These are phyloP conservation scores for Arachnomyces sp. DNA, from an alignment of 2,329 filamentous ascomycete species.

Conservation along the genomic window DNA sequence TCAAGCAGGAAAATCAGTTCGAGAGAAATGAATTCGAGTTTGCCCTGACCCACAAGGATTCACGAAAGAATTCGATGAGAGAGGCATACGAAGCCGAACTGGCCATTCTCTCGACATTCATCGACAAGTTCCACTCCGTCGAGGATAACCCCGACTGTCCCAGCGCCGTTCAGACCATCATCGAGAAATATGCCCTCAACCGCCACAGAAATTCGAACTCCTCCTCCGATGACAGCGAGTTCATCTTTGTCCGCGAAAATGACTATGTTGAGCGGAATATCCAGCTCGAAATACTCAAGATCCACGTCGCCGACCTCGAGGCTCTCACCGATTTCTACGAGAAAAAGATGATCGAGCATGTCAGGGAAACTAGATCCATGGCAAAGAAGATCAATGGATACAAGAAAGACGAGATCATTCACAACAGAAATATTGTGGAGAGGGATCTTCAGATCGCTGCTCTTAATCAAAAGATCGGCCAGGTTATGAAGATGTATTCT, in stretches of 20 bases:
- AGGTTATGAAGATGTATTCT: conserved; percentile 14
- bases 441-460: conserved; percentile 21
- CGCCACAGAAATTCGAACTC: no score
- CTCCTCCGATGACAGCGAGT: no score
- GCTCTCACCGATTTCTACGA: conserved; percentile 3
- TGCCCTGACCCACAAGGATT: no score
- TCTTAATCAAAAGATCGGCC: conserved; percentile 17
- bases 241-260: no score
- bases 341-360: conserved; percentile 29
- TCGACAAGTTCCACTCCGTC: conserved; percentile 27
- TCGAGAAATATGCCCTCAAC: no score
- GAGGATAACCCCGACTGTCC: conserved; percentile 11
- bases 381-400: conserved; percentile 42
- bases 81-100: conserved; percentile 7
- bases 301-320: conserved; percentile 6
- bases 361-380: conserved; percentile 42
- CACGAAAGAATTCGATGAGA: no score
- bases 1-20: no score
- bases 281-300: conserved; percentile 5
- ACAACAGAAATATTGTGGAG: conserved; percentile 14
- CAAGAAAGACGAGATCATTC: conserved; percentile 28
- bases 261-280: no score
- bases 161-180: no score
- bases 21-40: neutral
- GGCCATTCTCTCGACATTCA: conserved; percentile 8